Evolutionary conservation across 202 grass and related monocot species (phyloP), one percentile per base, ranked within the genome.

Genomic region (Elaeis oleifera): DNA sequence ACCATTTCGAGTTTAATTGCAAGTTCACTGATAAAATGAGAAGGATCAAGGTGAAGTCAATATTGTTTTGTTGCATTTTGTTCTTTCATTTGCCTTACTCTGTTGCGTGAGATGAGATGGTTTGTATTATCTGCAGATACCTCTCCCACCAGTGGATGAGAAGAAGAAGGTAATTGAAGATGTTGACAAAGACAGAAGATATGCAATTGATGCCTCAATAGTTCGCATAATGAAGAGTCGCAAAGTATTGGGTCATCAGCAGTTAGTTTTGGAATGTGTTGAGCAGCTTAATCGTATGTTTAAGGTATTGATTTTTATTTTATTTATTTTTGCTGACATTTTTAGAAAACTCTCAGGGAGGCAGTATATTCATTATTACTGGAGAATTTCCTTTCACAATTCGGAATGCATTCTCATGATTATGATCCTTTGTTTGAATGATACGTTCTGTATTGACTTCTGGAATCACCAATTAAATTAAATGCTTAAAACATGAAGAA

Each of bases 161-260:
- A 99, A 99, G 82, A 99, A 99, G 78, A 99, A 99, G 61, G 94
- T 99, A 51, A 83, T 99, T 21, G 94, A 99, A 84, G 94, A 99
- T 4, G 94, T 99, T 68, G 94, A 99, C 80, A 99, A 99, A 54
- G 94, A 99, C 59, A 74, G 94, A 72, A 86, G 94, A 64, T 99
- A 99, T 55, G 94, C 94, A 29, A 99, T 99, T 21, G 88, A 99
- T 80, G 94, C 94, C 16, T 89, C 94, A 22, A 86, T 99, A 67
- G 94, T 99, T 28, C 88, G 94, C 52, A 94, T 99, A 56, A 99
- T 99, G 94, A 99, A 99, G 60, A 92, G 88, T 25, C 88, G 94
- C 31, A 99, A 99, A 77, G 80, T 94, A 57, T 81, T 99, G 71
- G 66, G 78, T 16, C 94, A 94, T 81, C 89, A 91, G 9, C 88